Conservation (phyloP, 208 protist species). For the Porcisia deanei region DNA sequence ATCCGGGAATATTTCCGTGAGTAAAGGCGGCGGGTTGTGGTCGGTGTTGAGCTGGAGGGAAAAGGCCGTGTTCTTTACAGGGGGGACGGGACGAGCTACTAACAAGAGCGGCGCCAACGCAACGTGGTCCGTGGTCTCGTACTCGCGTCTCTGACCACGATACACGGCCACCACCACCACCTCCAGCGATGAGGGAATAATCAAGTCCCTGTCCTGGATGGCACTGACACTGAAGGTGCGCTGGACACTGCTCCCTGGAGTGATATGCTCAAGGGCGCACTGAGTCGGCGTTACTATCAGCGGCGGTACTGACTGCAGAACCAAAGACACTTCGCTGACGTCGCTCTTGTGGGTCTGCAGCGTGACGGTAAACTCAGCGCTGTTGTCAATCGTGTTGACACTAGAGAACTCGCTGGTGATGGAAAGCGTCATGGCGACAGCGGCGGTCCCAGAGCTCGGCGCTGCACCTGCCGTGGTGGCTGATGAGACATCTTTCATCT, state of each 20-base stretch:
- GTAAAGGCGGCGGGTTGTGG: conserved; percentile 54
- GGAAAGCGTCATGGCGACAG: conserved; percentile 1
- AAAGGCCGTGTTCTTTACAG: conserved; percentile 75
- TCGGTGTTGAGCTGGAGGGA: conserved; percentile 93
- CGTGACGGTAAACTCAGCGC: conserved; percentile 25
- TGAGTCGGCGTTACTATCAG: conserved; percentile 37
- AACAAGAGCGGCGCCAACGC: conserved; percentile 69
- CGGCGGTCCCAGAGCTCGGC: neutral
- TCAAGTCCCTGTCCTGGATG: conserved; percentile 40
- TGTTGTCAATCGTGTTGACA: conserved; percentile 4
- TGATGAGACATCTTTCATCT: neutral
- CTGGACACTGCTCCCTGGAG: conserved; percentile 23
- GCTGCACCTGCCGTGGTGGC: neutral
- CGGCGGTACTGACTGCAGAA: conserved; percentile 51
- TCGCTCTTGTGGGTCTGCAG: conserved; percentile 8
- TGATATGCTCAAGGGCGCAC: conserved; percentile 33
- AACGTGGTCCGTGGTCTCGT: conserved; percentile 35
- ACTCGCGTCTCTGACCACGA: conserved; percentile 29
- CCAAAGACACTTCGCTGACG: conserved; percentile 40
- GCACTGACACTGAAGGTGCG: conserved; percentile 48
- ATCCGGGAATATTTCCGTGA: conserved; percentile 88
- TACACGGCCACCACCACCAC: conserved; percentile 54
- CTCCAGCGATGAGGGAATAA: conserved; percentile 82
- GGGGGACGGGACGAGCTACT: conserved; percentile 54
- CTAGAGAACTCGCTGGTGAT: conserved; percentile 14